Base-by-base conservation (phyloP, 2,329 filamentous ascomycete species). In the Fusarium pilosicola region DNA sequence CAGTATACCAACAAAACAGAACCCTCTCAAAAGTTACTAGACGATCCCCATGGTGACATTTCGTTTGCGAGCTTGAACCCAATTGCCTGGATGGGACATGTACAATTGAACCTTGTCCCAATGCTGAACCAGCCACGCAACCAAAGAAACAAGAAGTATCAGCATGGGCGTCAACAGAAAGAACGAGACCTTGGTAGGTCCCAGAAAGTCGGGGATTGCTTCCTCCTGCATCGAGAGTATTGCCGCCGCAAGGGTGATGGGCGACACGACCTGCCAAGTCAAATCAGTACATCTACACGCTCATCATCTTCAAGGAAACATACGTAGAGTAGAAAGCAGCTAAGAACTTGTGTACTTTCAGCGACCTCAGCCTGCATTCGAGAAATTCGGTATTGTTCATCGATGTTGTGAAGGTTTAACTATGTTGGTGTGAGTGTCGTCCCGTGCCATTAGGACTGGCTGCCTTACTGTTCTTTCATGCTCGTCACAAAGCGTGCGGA, bases 191-290 rank as follows among this genome's bases (percentile, higher is more conserved):
- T 57, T 49, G 10, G 32, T 70, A 2, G 62, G 66, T 0, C 55
- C 58, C 1, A 74, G 5, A 2, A 66, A 30, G 3, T 28, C 12
- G 3, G 62, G 71, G 4, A 74, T 73, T 0, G 66, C 71, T 7
- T 61, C 58, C 30, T 68, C 70, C 2, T 74, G 58, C 70, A 73
- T 74, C 1, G 71, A 74, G 2, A 74, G 42, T 24, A 70, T 69
- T 2, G 57, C 24, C 0, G 70, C 62, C 26, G 70, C 59, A 1
- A 73, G 34, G 0, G 49, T 60, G 4, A 39, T 32, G 0, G 70
- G 71, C 0, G 49, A 64, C 3, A 70, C 11, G 1, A 62, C 6
- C 70, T 74, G 6, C 3, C 1, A 9, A 8, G 15, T 12, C 4
- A 1, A 5, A 14, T 64, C n/a, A 65, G 38, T 5, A 34, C 26